phyloP scores from a whole-genome alignment of 768 basidiomycete species.

The Cystofilobasidium macerans region DNA sequence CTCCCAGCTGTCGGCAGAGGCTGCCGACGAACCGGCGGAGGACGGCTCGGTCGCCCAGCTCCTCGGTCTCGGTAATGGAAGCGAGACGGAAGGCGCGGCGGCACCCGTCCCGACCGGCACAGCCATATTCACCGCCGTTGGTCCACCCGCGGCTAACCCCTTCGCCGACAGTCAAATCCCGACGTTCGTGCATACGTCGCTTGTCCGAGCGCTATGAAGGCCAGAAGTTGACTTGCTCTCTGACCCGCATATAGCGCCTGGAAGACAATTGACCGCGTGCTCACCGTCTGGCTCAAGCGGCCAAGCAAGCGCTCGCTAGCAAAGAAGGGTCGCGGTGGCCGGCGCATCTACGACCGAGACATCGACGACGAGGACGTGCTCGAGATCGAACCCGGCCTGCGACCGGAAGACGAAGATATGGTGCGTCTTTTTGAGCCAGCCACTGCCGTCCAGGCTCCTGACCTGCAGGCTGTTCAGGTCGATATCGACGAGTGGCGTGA shows the following conservation, averaged over 20 bases:
- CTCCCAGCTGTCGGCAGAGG: slow-evolving; percentile 37
- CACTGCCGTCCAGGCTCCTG: not conserved
- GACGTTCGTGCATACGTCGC: slow-evolving; percentile 31
- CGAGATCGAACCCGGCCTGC: slow-evolving; percentile 52
- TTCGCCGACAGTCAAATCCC: slow-evolving; percentile 70
- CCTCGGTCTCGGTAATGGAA: slow-evolving; percentile 24
- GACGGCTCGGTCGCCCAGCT: slow-evolving; percentile 33
- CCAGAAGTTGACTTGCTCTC: not conserved
- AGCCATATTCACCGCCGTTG: slow-evolving; percentile 19
- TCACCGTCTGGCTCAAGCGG: slow-evolving; percentile 54
- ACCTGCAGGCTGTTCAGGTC: not conserved
- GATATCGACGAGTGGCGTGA: slow-evolving; percentile 52
- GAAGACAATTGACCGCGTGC: slow-evolving; percentile 72
- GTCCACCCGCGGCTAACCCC: slow-evolving; percentile 44
- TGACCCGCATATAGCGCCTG: slow-evolving; percentile 4
- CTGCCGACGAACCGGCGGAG: slow-evolving; percentile 31
- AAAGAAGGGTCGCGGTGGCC: slow-evolving; percentile 31
- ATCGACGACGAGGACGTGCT: slow-evolving; percentile 20
- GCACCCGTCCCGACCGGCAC: slow-evolving; percentile 2
- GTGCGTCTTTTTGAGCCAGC: slow-evolving; percentile 39
- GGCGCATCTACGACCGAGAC: slow-evolving; percentile 20
- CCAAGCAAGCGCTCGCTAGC: slow-evolving; percentile 33
- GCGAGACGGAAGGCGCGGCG: not conserved
- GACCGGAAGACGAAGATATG: slow-evolving; percentile 49
- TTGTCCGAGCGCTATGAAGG: not conserved